Evolutionary conservation across 73 alveolate genomes (phyloP), one percentile per base, ranked within the genome.

Genomic region (Paramecium primaurelia): DNA sequence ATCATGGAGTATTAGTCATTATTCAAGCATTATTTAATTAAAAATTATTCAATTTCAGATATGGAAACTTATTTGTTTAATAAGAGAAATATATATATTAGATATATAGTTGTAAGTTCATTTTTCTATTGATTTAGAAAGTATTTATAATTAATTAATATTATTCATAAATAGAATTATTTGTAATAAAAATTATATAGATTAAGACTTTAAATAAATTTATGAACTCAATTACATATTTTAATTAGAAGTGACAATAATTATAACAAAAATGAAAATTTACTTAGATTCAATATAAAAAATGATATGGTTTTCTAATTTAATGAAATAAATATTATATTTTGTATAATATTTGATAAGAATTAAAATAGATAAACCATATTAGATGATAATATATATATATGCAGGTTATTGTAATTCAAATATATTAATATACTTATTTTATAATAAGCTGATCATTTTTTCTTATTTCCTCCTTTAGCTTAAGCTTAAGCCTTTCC

Each of bases 11-110:
- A 22, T 22, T 22, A 2, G 20, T 37, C 0, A 6, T 18, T 2
- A 89, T 89, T 36, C 20, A 71, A 20, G 83, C 64, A 10, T 20
- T 89, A 20, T 71, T 89, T 42, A 51, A 7, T 28, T 89, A 22
- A 22, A 22, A 22, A 22, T 38, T 89, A 71, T 51, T 71, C 94
- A 7, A 59, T 89, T 8, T 92, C 92, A 36, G 86, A 77, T 51
- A 89, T 89, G 92, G 94, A 89, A 25, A 59, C 36, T n/a, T 92
- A 89, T 83, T 73, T 89, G 47, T 42, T 80, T 12, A 49, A 80
- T 32, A 80, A 42, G 18, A 40, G 91, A 20, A 16, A 49, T 9
- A 25, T 59, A 5, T 80, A 80, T 36, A 11, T 11, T 18, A 49
- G 6, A 4, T 80, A 80, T 80, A 1, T 45, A 36, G 91, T 64